These are phyloP conservation scores for Paecilomyces fulvus DNA, from an alignment of 2,329 filamentous ascomycete genomes.

Conservation along the genomic window DNA sequence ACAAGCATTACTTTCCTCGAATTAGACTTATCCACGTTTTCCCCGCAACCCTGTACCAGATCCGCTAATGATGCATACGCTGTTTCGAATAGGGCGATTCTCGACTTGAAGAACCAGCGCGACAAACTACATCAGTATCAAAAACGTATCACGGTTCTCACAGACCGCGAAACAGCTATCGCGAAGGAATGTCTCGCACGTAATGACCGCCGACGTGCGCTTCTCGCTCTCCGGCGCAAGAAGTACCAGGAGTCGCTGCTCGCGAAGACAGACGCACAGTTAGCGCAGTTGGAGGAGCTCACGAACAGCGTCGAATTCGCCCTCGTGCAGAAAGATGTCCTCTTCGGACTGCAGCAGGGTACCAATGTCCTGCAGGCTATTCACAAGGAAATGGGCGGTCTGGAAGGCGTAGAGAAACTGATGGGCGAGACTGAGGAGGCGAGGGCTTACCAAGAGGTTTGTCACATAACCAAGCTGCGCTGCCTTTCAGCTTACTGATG, in stretches of 20 bases:
- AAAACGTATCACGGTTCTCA: constrained; percentile 76
- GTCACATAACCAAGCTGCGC: neutral
- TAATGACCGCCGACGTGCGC: constrained; percentile 70
- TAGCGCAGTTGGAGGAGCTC: constrained; percentile 87
- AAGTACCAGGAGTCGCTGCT: constrained; percentile 94
- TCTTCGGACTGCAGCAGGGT: constrained; percentile 87
- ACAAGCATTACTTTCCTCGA: neutral
- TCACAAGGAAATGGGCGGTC: constrained; percentile 87
- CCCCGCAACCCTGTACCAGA: constrained; percentile 1
- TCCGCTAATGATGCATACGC: constrained; percentile 1
- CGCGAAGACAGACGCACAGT: constrained; percentile 79
- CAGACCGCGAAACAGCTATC: constrained; percentile 76
- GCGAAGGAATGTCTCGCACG: constrained; percentile 72
- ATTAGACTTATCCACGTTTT: neutral
- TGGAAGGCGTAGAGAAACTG: constrained; percentile 89
- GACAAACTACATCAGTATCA: constrained; percentile 97
- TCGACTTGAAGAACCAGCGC: constrained; percentile 95
- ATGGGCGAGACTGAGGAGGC: constrained; percentile 90
- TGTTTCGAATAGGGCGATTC: constrained; percentile 63
- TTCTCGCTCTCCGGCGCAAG: constrained; percentile 83
- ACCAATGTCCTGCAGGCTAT: constrained; percentile 85
- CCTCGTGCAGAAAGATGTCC: constrained; percentile 89
- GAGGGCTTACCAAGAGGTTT: constrained; percentile 77
- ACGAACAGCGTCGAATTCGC: constrained; percentile 90
- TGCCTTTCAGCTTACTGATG: constrained; percentile 2